Evolutionary conservation across 345 rosid genomes (phyloP), one percentile per base, ranked within the genome.

Genomic region (Acer negundo): DNA sequence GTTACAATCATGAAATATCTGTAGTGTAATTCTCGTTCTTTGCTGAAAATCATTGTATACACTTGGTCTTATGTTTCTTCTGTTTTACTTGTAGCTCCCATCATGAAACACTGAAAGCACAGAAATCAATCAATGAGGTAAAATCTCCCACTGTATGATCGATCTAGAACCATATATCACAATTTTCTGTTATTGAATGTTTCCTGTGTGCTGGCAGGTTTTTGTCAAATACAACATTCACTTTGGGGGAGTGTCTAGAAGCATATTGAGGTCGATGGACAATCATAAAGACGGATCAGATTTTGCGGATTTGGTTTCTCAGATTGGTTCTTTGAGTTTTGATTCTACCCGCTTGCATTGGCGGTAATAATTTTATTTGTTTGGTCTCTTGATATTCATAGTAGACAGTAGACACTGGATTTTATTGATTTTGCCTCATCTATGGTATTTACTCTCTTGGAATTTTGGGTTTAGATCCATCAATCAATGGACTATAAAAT

Each of bases 221-320:
- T 96, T 96, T 89, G 99, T 96, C 88, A 94, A 92, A 85, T 96
- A 90, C 91, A 96, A 96, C 86, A 96, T 92, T 81, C 86, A 91
- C 89, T 96, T 94, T 62, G 87, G 91, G 69, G 99, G 98, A 77
- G 89, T 96, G 62, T 92, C 97, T 71, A 89, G 82, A 88, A 94
- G 87, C 89, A 87, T 92, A 70, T 87, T 91, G 84, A 87, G 83
- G 89, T 76, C 89, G 65, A 63, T 86, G 80, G 94, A 86, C 72
- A 84, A 82, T 86, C 87, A 79, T 49, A 76, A 72, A 62, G 98
- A 92, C 83, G 91, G 88, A 31, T 80, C 92, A 68, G 89, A 90
- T 80, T 94, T 93, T 73, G 79, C 86, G 67, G 89, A 88, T 86
- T 85, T 96, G 87, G 90, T 96, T 86, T 91, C 99, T 79, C 93